Conservation (phyloP, 2,329 filamentous ascomycete species). For the Colletotrichum sp. region DNA sequence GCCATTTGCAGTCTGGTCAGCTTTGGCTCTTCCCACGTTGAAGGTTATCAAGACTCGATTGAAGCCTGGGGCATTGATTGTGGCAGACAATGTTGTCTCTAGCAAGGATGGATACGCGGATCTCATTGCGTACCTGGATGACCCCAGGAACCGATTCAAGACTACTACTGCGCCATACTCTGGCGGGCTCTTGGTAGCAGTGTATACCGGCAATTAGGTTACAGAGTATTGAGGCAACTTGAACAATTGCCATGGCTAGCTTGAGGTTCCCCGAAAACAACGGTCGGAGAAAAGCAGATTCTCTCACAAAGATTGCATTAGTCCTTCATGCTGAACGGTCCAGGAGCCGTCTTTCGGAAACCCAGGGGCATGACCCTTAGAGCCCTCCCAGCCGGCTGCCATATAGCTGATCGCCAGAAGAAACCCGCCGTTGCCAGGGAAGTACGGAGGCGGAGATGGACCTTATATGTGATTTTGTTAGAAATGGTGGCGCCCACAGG, state of each 20-base stretch:
- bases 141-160: conserved; percentile 52
- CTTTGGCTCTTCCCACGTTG: conserved; percentile 57
- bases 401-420: conserved; percentile 42
- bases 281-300: too few species aligned
- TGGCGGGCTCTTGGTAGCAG: conserved; percentile 33
- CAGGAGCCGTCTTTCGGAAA: conserved; percentile 39
- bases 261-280: neutral
- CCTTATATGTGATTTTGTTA: neutral
- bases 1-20: conserved; percentile 54
- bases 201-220: conserved; percentile 18
- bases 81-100: conserved; percentile 53
- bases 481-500: neutral
- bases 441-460: conserved; percentile 30
- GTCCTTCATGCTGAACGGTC: conserved; percentile 30
- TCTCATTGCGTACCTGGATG: conserved; percentile 48
- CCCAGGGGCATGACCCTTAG: conserved; percentile 32
- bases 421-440: conserved; percentile 41
- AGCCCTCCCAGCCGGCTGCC: conserved; percentile 24
- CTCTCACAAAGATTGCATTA: neutral
- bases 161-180: conserved; percentile 36
- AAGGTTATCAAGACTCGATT: conserved; percentile 50
- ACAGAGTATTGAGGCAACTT: neutral
- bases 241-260: neutral
- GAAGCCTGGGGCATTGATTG: conserved; percentile 49
- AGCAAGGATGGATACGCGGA: conserved; percentile 48